Evolutionary conservation across 257 asterid genomes (phyloP), one percentile per base, ranked within the genome.

Genomic region (Solanum paucissectum): DNA sequence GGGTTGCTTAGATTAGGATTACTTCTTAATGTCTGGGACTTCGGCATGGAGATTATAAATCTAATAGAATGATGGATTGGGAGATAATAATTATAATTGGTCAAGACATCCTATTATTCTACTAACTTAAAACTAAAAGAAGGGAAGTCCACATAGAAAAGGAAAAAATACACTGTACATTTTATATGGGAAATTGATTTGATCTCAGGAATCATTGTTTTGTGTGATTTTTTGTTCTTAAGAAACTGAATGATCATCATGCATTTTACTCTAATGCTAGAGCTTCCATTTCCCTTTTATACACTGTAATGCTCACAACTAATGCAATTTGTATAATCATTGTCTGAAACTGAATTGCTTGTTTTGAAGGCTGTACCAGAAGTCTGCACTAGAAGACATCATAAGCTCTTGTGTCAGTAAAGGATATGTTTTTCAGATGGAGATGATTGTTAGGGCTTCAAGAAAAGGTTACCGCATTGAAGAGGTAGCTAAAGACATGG

Each of bases 351-450:
- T 73, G 60, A 40, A 27, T 79, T 86, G 52, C 40, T 16, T 90
- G 64, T 84, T 83, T 90, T 86, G 72, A 91, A 97, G 99, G 93
- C 98, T 97, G 44, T 96, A 95, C 90, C 89, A 86, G 88, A 97
- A 97, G 93, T 93, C 99, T 62, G 98, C 92, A 90, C 98, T 96
- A 79, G 95, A 95, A 91, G 99, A 97, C 90, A 93, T 97, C 60
- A 97, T 97, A 92, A 93, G 98, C 90, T 94, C 98, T 29, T 94
- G 98, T 88, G 99, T 97, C 58, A 95, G 99, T 91, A 97, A 95
- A 90, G 98, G 98, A 49, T 97, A 97, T 86, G 99, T 97, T 90
- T 97, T 97, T 93, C 99, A 97, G 93, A 97, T 97, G 99, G 99
- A 97, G 93, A 97, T 97, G 97, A 97, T 96, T 73, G 99, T 97